Base-by-base conservation (phyloP, 2,329 filamentous ascomycete species). In the Verticillium nubilum region DNA sequence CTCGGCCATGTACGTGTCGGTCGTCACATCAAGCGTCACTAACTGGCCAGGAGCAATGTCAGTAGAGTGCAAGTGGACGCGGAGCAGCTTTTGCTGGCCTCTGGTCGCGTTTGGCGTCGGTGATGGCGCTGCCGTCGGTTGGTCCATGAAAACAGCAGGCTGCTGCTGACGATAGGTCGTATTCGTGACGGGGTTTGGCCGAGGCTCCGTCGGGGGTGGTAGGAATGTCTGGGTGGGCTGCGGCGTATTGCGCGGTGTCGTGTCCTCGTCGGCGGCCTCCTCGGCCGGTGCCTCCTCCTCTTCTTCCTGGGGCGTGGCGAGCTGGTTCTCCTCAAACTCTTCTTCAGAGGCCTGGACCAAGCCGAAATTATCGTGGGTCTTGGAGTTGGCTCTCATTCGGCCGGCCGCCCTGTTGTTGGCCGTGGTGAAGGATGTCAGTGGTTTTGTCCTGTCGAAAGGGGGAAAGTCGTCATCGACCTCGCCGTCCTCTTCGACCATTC, bases 381-480 rank as follows among this genome's bases (percentile, higher is more conserved):
- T 91, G 25, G 89, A 90, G 64, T 90, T 87, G 60, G 88, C 85
- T 59, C 90, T 80, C 62, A 80, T 78, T 55, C 82, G 74, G 5
- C 78, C 82, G 9, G 80, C 76, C 50, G 80, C 87, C 58, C 86
- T 81, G 69, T 91, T 92, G 69, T 94, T 93, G 62, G 89, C 90
- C 6, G 90, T 92, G 37, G 90, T 91, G 67, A 94, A 95, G 23
- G 91, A 86, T 5, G 84, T 85, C n/a, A 95, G 80, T 2, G 87
- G 83, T 67, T 89, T 89, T 25, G 85, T 91, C 35, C 91, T 82
- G 60, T 90, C 88, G 47, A 95, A 79, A 0, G 91, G 87, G 31
- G 90, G 90, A 64, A 95, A 95, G 68, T 95, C 91, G 64, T 92
- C 89, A 65, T 96, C 91, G 1, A 94, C 87, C 68, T 95, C 91